phyloP scores from a whole-genome alignment of 176 grass and related monocot genomes.

The Urochloa ruziziensis region DNA sequence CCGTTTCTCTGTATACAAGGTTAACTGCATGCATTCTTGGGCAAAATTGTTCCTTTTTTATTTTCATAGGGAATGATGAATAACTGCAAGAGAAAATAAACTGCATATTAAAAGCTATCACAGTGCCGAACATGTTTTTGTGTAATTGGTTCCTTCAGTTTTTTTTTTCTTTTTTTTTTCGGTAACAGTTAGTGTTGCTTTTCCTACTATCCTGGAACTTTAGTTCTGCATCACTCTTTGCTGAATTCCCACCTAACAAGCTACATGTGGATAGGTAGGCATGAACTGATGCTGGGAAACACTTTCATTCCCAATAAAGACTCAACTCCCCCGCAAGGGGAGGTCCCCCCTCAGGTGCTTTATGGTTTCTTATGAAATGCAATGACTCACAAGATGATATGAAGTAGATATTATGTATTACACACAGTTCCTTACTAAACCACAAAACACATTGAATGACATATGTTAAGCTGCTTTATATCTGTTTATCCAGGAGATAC shows the following conservation, averaged over 20 bases:
- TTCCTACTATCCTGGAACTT: conserved; percentile 22
- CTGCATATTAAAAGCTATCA: not conserved
- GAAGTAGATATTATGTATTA: no score
- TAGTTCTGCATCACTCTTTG: not conserved
- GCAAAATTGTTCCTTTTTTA: not conserved
- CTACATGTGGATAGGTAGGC: conserved; percentile 64
- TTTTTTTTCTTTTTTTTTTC: conserved; percentile 6
- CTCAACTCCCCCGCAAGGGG: conserved; percentile 53
- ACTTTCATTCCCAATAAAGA: conserved; percentile 64
- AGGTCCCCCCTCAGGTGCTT: conserved; percentile 66
- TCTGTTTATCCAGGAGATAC: not conserved
- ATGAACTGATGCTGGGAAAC: conserved; percentile 90
- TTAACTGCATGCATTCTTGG: not conserved
- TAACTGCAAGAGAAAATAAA: not conserved
- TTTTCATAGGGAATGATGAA: not conserved
- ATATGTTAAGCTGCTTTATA: not conserved
- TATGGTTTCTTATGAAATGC: conserved; percentile 30
- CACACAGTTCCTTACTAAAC: no score
- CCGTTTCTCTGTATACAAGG: not conserved
- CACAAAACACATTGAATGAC: not conserved
- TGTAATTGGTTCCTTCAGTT: not conserved
- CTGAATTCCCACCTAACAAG: conserved; percentile 42
- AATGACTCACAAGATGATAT: no score
- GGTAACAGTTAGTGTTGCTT: not conserved
- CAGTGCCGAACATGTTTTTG: not conserved